Percentiles rank a stretch among this genome's conserved stretches.
phyloP scores from a whole-genome alignment of 2,329 filamentous ascomycete genomes.

The Fusarium transvaalense region DNA sequence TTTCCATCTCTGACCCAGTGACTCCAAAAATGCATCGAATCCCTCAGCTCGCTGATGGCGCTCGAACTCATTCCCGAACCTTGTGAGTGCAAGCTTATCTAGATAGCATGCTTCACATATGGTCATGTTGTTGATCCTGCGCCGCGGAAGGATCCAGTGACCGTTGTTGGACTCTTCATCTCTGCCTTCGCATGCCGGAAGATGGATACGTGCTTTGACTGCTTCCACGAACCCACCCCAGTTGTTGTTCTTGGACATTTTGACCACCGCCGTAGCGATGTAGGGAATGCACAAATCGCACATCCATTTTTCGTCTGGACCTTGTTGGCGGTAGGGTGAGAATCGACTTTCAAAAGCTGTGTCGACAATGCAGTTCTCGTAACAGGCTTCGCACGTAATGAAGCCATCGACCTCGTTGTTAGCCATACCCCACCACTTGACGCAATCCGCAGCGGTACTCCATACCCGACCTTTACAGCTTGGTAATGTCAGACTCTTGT shows the following conservation, averaged over 20 bases:
- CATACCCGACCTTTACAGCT: constrained; percentile 49
- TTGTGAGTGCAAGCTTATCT: constrained; percentile 51
- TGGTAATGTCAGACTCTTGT: constrained; percentile 42
- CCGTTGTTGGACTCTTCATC: constrained; percentile 37
- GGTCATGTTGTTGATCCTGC: constrained; percentile 44
- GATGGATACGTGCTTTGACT: constrained; percentile 38
- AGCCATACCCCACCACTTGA: constrained; percentile 52
- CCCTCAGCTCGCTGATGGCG: constrained; percentile 28
- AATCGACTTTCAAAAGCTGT: constrained; percentile 51
- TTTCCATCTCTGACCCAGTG: constrained; percentile 38
- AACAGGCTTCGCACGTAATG: constrained; percentile 56
- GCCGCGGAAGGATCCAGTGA: constrained; percentile 48
- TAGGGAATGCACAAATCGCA: constrained; percentile 51
- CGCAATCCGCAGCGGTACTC: constrained; percentile 39
- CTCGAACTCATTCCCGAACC: constrained; percentile 49
- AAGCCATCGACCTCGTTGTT: constrained; percentile 50
- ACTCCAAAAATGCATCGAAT: constrained; percentile 44
- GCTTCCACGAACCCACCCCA: constrained; percentile 51
- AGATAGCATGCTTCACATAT: constrained; percentile 55
- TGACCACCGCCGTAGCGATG: constrained; percentile 34
- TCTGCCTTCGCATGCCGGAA: constrained; percentile 50
- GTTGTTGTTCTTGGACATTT: constrained; percentile 41
- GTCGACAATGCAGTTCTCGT: constrained; percentile 50
- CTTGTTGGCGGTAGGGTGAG: constrained; percentile 44
- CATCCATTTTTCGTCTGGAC: constrained; percentile 49